A percentile compares a stretch with the other conserved stretches of the same genome.
Evolutionary conservation across 2,329 filamentous ascomycete genomes (phyloP).

Genomic region (Fusarium luffae): DNA sequence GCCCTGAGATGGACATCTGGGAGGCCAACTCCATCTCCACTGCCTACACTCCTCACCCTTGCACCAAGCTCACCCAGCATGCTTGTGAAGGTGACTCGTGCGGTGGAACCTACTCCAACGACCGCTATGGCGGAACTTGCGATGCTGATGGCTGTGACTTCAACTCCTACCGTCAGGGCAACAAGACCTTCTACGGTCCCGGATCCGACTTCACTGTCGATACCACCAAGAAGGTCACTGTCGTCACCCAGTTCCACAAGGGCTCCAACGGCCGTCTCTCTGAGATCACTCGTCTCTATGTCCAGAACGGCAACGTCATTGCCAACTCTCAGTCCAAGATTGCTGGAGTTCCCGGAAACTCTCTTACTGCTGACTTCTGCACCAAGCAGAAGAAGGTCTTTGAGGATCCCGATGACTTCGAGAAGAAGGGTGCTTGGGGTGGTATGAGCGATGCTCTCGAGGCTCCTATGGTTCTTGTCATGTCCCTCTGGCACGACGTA

Average conservation of each 20-base stretch:
- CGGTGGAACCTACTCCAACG: constrained; percentile 62
- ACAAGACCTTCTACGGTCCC: constrained; percentile 71
- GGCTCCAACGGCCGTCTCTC: constrained; percentile 62
- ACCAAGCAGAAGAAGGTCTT: constrained; percentile 67
- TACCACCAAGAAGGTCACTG: constrained; percentile 69
- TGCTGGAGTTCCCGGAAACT: constrained; percentile 54
- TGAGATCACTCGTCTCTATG: constrained; percentile 73
- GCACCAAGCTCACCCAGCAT: constrained; percentile 60
- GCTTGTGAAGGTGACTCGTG: constrained; percentile 63
- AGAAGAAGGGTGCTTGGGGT: constrained; percentile 65
- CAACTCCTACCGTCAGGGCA: constrained; percentile 75
- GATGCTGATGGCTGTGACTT: constrained; percentile 78
- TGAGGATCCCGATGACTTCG: constrained; percentile 65
- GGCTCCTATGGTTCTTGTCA: constrained; percentile 59
- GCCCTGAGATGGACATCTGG: constrained; percentile 71
- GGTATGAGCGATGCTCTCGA: constrained; percentile 62
- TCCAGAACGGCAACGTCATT: constrained; percentile 70
- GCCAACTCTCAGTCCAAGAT: constrained; percentile 61
- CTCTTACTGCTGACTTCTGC: constrained; percentile 70
- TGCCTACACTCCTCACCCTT: constrained; percentile 74
- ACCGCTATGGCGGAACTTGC: constrained; percentile 71
- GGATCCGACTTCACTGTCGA: constrained; percentile 65
- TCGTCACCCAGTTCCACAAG: constrained; percentile 72
- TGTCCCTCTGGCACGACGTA: constrained; percentile 70
- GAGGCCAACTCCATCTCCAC: constrained; percentile 74